Evolutionary conservation across 2,329 filamentous ascomycete species (phyloP), one percentile per base, ranked within the genome.

Genomic region (Fusarium vanettenii): DNA sequence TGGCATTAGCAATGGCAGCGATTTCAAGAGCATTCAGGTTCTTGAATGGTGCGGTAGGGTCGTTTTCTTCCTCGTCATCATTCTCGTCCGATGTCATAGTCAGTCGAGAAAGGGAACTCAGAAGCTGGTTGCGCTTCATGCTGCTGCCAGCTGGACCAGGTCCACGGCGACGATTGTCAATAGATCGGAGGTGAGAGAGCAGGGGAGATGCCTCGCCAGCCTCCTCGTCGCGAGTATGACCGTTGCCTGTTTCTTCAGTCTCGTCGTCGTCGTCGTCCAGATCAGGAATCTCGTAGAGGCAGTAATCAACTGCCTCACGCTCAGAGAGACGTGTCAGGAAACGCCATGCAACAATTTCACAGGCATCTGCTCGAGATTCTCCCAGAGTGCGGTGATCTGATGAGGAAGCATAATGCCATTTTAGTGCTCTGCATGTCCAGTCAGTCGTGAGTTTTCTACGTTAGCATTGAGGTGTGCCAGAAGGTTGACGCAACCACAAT

Each of bases 11-110:
- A 22, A 97, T 91, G 55, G 93, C 92, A 29, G 94, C 95, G 78
- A 97, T 95, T 80, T 97, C 95, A 18, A 98, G 87, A 2, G 94
- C 95, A 81, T 97, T 98, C 57, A 98, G 87, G 20, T 92, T 92
- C 39, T 91, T 91, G 80, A 97, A 97, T 1, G 92, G 89, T 0
- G 90, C 88, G 0, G 92, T 93, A 31, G 93, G 90, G 60, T 93
- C 90, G 9, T 89, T 87, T 5, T 89, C 86, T 5, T 86, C 85
- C 1, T 82, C 79, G 7, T 81, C 72, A 7, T 81, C 72, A 57
- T 84, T 84, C 48, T 82, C 81, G 27, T 77, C 76, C 20, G 80
- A 81, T 52, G 81, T 78, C 78, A 79, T 80, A 29, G 88, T 90
- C 62, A 92, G 84, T 39, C 86, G 86, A 3, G 89, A 89, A 45